These are phyloP conservation scores for Fusarium albidum DNA, from an alignment of 2,329 filamentous ascomycete species.

Conservation along the genomic window DNA sequence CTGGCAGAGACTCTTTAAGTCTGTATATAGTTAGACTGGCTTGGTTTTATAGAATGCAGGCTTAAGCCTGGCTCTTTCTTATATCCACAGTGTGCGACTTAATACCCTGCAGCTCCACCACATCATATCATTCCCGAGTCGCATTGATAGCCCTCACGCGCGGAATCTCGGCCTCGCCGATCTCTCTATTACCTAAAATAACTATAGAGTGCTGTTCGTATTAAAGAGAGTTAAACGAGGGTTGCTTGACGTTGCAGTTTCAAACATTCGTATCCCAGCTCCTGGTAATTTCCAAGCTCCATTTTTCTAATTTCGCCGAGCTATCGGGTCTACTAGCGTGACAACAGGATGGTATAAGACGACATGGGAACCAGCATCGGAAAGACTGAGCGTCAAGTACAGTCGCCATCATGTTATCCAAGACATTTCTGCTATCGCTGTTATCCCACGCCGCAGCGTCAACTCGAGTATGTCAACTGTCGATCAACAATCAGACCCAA, in stretches of 20 bases:
- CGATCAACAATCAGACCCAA: constrained; percentile 3
- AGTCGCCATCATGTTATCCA: constrained; percentile 1
- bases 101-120: too few relatives aligned
- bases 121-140: too few relatives aligned
- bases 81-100: too few relatives aligned
- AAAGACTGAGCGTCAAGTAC: not conserved
- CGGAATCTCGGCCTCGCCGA: too few relatives aligned
- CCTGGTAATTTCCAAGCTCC: constrained; percentile 2
- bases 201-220: not conserved
- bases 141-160: too few relatives aligned
- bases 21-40: too few relatives aligned
- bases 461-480: constrained; percentile 1
- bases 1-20: too few relatives aligned
- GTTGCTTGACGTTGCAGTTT: constrained; percentile 3
- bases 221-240: constrained; percentile 1
- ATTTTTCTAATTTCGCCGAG: not conserved
- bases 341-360: not conserved
- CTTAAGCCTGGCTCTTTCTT: too few relatives aligned
- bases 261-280: constrained; percentile 1
- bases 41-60: too few relatives aligned
- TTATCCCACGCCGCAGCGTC: not conserved
- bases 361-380: not conserved
- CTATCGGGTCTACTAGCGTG: not conserved
- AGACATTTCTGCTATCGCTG: not conserved
- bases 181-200: constrained; percentile 4